Base-by-base conservation (phyloP, 257 asterid species). In the Solanum tarapatanum region DNA sequence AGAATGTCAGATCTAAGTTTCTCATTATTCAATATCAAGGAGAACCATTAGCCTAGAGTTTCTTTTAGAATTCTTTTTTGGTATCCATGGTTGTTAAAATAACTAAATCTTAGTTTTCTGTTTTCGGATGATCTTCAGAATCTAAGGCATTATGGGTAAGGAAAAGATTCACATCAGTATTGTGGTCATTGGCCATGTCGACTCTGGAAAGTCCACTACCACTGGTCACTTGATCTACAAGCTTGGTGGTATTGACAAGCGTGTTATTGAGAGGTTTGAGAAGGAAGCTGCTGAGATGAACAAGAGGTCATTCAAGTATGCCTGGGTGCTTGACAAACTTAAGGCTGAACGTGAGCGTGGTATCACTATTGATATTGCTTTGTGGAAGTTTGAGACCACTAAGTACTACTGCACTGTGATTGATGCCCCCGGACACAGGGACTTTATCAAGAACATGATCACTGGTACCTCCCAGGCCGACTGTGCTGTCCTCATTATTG, bases 331-430 rank as follows among this genome's bases (percentile, higher is more conserved):
- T 19, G 98, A 95, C 95, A 95, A 95, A 88, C 98, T 95, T 45
- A 95, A 95, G 94, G 98, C 98, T 16, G 98, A 95, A 92, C 98
- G 97, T 24, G 98, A 95, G 80, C 98, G 97, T 92, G 98, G 97
- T 90, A 95, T 95, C 62, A 95, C 98, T 75, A 95, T 95, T 68
- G 97, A 95, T 90, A 95, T 95, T 87, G 98, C 98, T 87, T 77
- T 94, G 92, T 94, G 98, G 98, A 94, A 94, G 91, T 95, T 95
- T 23, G 98, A 95, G 93, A 95, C 98, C 75, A 94, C 95, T 48
- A 95, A 94, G 90, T 95, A 95, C 90, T 95, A 95, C 95, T 95
- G 98, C 94, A 95, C 98, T 0, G 98, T 95, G 83, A 95, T 95
- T 83, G 98, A 95, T 92, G 98, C 98, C 10, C 98, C 98, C 3